Evolutionary conservation across 2,329 filamentous ascomycete species (phyloP).

Genomic region (Aspergillus sojae): DNA sequence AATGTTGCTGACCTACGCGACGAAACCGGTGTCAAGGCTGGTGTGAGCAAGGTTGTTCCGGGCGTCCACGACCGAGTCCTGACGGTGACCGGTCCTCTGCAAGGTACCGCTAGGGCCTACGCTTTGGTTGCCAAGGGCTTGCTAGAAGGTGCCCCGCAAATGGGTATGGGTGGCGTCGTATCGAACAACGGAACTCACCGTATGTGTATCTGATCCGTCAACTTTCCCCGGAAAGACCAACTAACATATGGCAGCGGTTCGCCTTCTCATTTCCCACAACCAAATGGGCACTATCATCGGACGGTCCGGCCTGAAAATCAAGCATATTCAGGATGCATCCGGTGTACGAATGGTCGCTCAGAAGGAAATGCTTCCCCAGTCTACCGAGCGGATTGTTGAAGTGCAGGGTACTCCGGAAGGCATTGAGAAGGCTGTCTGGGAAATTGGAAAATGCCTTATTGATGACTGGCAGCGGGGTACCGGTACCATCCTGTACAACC

Average conservation of each 20-base stretch:
- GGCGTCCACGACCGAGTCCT: constrained; percentile 96
- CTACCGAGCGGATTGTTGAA: constrained; percentile 96
- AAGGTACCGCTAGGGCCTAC: constrained; percentile 88
- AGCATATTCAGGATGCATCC: constrained; percentile 96
- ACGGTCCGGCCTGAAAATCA: constrained; percentile 95
- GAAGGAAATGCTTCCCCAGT: constrained; percentile 99
- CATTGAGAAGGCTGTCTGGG: constrained; percentile 95
- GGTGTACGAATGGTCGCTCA: constrained; percentile 99
- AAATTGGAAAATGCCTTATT: constrained; percentile 97
- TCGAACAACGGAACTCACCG: constrained; percentile 90
- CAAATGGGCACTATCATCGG: constrained; percentile 99
- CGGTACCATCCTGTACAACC: constrained; percentile 96
- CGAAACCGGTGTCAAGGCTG: constrained; percentile 96
- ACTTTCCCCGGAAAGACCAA: background rate
- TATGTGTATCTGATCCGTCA: constrained; percentile 58
- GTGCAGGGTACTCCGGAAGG: constrained; percentile 93
- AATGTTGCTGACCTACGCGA: constrained; percentile 97
- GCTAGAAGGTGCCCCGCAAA: constrained; percentile 87
- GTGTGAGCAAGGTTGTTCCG: constrained; percentile 97
- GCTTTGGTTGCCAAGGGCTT: constrained; percentile 88
- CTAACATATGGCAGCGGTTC: constrained; percentile 69
- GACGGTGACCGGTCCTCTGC: constrained; percentile 88
- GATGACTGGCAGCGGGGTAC: constrained; percentile 98
- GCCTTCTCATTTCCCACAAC: constrained; percentile 97
- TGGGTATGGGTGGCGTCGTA: constrained; percentile 93